phyloP scores from a whole-genome alignment of 2,329 filamentous ascomycete genomes.

The Laburnicola sp. region DNA sequence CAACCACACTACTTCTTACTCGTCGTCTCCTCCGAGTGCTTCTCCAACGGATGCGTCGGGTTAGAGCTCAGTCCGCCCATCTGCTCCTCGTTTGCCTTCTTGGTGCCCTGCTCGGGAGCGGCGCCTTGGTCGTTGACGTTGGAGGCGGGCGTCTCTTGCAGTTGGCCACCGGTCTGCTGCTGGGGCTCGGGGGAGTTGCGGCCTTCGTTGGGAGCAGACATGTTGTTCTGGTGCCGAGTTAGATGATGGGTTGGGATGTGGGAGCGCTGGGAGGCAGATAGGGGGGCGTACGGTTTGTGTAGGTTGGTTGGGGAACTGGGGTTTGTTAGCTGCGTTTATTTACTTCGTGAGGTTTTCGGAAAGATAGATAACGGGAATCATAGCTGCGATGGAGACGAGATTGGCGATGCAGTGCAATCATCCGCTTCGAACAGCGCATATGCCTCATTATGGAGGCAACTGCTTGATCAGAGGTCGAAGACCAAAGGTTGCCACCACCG shows the following conservation, averaged over 20 bases:
- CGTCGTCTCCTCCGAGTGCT: constrained; percentile 64
- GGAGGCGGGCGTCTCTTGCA: constrained; percentile 61
- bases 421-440: too few relatives aligned
- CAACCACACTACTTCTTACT: constrained; percentile 50
- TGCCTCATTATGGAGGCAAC: too few relatives aligned
- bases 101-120: constrained; percentile 46
- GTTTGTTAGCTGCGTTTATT: background rate
- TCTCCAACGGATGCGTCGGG: constrained; percentile 66
- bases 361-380: too few relatives aligned
- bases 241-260: background rate
- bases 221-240: constrained; percentile 48
- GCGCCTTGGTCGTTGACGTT: constrained; percentile 59
- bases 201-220: constrained; percentile 68
- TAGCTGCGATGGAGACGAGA: too few relatives aligned
- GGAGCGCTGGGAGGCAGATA: background rate
- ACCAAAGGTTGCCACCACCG: too few relatives aligned
- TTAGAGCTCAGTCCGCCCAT: constrained; percentile 59
- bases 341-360: too few relatives aligned
- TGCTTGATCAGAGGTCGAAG: too few relatives aligned
- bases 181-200: constrained; percentile 79
- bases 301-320: background rate
- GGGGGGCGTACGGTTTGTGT: constrained; percentile 2
- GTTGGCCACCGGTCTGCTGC: constrained; percentile 66
- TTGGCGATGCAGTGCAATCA: too few relatives aligned
- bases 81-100: constrained; percentile 55